Conservation (phyloP, 768 basidiomycete species). For the Phanerodontia chrysosporium region DNA sequence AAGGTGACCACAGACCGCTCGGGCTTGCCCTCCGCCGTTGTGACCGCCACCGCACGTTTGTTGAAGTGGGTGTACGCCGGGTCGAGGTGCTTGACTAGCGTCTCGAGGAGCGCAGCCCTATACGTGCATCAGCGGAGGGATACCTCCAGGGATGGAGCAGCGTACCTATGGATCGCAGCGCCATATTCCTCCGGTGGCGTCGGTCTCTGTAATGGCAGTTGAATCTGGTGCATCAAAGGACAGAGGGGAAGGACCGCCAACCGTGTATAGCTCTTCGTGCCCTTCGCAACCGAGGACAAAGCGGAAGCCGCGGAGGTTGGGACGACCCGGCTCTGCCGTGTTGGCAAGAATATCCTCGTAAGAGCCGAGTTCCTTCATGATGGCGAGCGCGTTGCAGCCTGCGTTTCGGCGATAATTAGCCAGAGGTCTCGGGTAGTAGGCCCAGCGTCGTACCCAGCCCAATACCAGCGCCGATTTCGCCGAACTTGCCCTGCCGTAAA, state of each 20-base stretch:
- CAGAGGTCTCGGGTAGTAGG: background rate
- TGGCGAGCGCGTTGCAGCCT: conserved; percentile 6
- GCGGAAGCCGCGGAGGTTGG: background rate
- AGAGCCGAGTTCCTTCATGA: conserved; percentile 3
- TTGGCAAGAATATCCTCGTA: background rate
- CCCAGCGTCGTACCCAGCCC: background rate
- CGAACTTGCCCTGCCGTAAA: background rate
- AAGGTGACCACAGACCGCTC: conserved; percentile 34
- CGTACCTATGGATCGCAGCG: background rate
- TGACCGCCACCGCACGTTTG: conserved; percentile 36
- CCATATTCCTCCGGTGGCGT: background rate
- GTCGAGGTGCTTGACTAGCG: conserved; percentile 40
- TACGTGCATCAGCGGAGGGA: background rate
- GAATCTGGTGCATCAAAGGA: background rate
- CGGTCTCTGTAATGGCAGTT: background rate
- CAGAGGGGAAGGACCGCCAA: background rate
- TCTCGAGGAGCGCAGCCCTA: conserved; percentile 38
- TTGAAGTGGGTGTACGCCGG: conserved; percentile 42
- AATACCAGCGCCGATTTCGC: conserved; percentile 9
- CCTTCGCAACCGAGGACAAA: background rate
- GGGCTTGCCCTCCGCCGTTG: background rate
- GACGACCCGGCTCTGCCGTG: background rate
- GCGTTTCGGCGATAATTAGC: background rate
- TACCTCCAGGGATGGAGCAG: background rate
- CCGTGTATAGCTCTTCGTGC: conserved; percentile 1